phyloP scores from a whole-genome alignment of 192 early-diverging fungal species.

The Backusella circina region DNA sequence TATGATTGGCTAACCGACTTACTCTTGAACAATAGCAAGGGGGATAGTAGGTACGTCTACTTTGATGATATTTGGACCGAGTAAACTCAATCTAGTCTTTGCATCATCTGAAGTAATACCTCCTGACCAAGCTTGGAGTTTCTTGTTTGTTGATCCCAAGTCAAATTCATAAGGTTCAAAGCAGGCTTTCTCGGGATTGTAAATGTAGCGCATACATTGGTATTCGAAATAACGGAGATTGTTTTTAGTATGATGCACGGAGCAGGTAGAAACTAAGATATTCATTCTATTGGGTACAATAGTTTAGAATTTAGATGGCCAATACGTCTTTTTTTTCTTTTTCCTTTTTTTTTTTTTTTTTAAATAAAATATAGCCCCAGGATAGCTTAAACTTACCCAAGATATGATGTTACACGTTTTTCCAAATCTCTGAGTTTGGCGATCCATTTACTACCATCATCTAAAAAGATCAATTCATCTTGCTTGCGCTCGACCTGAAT shows the following conservation, averaged over 20 bases:
- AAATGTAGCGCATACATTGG: slow-evolving; percentile 77
- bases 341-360: background rate
- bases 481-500: slow-evolving; percentile 56
- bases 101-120: slow-evolving; percentile 58
- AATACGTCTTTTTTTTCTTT: background rate
- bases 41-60: slow-evolving; percentile 50
- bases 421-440: slow-evolving; percentile 34
- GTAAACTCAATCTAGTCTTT: slow-evolving; percentile 40
- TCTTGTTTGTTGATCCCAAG: slow-evolving; percentile 56
- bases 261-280: slow-evolving; percentile 39
- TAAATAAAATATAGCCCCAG: background rate
- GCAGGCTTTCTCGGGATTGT: slow-evolving; percentile 34
- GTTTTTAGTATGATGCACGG: slow-evolving; percentile 35
- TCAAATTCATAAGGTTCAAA: slow-evolving; percentile 58
- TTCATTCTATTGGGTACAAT: slow-evolving; percentile 22
- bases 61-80: slow-evolving; percentile 66
- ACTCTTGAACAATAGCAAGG: slow-evolving; percentile 52
- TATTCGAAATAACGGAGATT: slow-evolving; percentile 64
- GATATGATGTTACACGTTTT: slow-evolving; percentile 17
- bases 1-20: background rate
- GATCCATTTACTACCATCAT: slow-evolving; percentile 42
- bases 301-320: background rate
- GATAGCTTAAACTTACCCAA: slow-evolving; percentile 34
- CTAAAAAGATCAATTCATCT: slow-evolving; percentile 47
- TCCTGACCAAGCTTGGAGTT: slow-evolving; percentile 36